These are phyloP conservation scores for Metschnikowia kofuensis DNA, from an alignment of 805 yeast genomes.

Conservation along the genomic window DNA sequence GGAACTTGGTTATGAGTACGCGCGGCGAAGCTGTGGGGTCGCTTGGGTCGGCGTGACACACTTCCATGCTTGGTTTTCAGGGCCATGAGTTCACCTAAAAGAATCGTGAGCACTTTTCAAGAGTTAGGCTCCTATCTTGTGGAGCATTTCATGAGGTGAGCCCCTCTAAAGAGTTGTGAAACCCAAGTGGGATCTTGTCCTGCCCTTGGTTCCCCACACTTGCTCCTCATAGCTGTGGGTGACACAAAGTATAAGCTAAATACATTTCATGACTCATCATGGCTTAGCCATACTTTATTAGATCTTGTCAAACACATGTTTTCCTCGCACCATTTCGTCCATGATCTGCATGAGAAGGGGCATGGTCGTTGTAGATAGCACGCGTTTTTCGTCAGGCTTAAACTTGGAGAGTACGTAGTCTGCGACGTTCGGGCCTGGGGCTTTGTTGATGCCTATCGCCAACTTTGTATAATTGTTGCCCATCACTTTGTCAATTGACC, in stretches of 20 bases:
- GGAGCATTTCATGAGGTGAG: too few species aligned
- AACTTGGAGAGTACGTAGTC: conserved; percentile 63
- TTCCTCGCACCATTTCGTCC: conserved; percentile 28
- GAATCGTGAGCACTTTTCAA: neutral
- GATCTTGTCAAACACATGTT: conserved; percentile 9
- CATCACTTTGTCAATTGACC: conserved; percentile 47
- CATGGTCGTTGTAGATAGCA: conserved; percentile 38
- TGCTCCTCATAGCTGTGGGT: too few species aligned
- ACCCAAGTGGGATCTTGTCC: too few species aligned
- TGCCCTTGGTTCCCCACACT: too few species aligned
- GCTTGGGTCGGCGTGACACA: neutral
- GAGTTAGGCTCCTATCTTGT: too few species aligned
- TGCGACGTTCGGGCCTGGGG: conserved; percentile 51
- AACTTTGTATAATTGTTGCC: conserved; percentile 61
- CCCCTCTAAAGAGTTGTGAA: too few species aligned
- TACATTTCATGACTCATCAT: neutral
- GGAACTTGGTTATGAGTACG: neutral
- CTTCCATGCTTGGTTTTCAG: neutral
- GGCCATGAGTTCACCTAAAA: neutral
- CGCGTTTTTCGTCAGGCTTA: conserved; percentile 40
- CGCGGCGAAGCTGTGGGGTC: neutral
- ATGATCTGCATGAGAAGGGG: conserved; percentile 39
- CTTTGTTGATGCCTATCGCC: conserved; percentile 76
- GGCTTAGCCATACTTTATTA: neutral
- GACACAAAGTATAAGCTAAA: too few species aligned